Percentiles rank a stretch among this genome's conserved stretches.
phyloP scores from a whole-genome alignment of 805 yeast species.

The Lipomyces yamadae region DNA sequence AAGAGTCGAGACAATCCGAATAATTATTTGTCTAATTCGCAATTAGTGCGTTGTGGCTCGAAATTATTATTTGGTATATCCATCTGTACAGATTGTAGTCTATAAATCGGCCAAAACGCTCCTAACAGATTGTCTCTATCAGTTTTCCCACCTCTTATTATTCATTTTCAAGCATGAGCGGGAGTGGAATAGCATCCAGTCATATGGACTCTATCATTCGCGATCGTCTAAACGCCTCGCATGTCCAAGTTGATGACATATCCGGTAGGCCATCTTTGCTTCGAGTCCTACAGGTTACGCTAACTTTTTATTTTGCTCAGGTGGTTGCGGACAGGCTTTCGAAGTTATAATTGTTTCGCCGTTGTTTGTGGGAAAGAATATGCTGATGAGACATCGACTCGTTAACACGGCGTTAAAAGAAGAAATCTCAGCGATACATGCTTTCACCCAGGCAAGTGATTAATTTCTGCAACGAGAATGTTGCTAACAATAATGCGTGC shows the following conservation, averaged over 20 bases:
- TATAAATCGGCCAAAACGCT: too few relatives aligned
- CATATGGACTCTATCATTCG: slow-evolving; percentile 56
- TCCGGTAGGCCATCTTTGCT: slow-evolving; percentile 46
- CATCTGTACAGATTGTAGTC: too few relatives aligned
- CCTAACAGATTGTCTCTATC: too few relatives aligned
- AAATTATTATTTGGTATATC: too few relatives aligned
- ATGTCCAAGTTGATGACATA: slow-evolving; percentile 76
- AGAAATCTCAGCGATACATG: slow-evolving; percentile 88
- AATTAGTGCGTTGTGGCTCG: too few relatives aligned
- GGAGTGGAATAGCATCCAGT: slow-evolving; percentile 42
- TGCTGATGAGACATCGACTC: slow-evolving; percentile 80
- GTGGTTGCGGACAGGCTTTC: slow-evolving; percentile 98
- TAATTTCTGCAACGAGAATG: neutral
- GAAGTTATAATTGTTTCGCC: slow-evolving; percentile 85
- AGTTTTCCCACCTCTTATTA: too few relatives aligned
- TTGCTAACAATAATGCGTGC: neutral
- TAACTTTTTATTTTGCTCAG: slow-evolving; percentile 42
- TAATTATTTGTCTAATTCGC: too few relatives aligned
- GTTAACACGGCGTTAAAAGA: slow-evolving; percentile 80
- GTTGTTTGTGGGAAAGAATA: slow-evolving; percentile 77
- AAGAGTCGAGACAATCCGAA: too few relatives aligned
- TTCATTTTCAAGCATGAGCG: slow-evolving; percentile 1
- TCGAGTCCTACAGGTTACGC: neutral
- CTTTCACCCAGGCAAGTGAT: slow-evolving; percentile 84
- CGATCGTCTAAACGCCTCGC: slow-evolving; percentile 61